Conservation (phyloP, 75 land plant genomes). For the Selaginella moellendorffii region DNA sequence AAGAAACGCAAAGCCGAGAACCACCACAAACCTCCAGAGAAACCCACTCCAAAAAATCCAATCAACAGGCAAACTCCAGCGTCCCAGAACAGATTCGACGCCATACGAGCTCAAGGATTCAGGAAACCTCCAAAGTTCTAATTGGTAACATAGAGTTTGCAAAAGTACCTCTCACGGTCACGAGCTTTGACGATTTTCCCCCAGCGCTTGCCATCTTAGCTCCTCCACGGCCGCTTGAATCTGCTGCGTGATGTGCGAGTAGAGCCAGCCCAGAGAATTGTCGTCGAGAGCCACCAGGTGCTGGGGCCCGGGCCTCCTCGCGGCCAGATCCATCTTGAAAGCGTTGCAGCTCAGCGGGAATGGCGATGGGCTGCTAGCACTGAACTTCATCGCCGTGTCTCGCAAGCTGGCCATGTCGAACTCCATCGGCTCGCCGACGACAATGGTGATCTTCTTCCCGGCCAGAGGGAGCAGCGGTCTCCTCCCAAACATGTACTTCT, state of each 20-base stretch:
- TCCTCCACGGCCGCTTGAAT: slow-evolving; percentile 17
- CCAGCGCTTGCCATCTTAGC: no score
- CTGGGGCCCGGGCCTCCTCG: background rate
- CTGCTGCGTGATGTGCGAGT: slow-evolving; percentile 18
- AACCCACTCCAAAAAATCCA: no score
- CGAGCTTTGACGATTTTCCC: no score
- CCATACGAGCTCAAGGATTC: no score
- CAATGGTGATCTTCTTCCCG: slow-evolving; percentile 46
- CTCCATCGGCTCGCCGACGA: slow-evolving; percentile 80
- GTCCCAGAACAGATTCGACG: no score
- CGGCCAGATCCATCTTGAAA: background rate
- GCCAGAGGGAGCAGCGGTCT: slow-evolving; percentile 67
- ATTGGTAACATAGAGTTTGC: no score
- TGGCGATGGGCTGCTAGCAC: background rate
- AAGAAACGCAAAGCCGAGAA: no score
- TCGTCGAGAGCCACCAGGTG: slow-evolving; percentile 14
- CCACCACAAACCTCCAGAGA: no score
- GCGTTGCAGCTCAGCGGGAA: background rate
- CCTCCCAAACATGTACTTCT: slow-evolving; percentile 49
- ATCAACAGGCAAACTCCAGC: no score
- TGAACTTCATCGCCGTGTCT: slow-evolving; percentile 26
- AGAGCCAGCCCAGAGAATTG: slow-evolving; percentile 21
- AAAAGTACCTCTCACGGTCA: no score
- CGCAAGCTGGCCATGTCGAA: slow-evolving; percentile 48
- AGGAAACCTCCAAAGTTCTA: no score